Conservation (phyloP, 2,329 filamentous ascomycete species). For the Aspergillus fructus region DNA sequence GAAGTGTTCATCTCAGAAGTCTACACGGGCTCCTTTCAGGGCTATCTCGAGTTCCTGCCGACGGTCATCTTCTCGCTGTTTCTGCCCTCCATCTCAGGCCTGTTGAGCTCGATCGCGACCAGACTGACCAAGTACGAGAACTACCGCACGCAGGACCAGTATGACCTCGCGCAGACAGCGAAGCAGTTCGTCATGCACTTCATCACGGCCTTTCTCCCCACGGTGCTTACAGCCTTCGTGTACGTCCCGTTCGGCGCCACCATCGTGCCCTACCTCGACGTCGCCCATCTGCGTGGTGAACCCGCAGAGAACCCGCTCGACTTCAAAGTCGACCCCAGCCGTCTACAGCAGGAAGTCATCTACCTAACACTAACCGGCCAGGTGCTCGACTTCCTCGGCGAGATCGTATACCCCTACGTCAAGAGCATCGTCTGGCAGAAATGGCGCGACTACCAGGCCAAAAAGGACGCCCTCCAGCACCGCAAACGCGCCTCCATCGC, state of each 20-base stretch:
- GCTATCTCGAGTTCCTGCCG: conserved; percentile 79
- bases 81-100: conserved; percentile 72
- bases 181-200: conserved; percentile 98
- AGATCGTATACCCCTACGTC: conserved; percentile 79
- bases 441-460: conserved; percentile 48
- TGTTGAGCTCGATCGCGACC: conserved; percentile 75
- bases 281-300: conserved; percentile 65
- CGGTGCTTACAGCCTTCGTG: conserved; percentile 90
- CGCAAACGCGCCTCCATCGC: conserved; percentile 31
- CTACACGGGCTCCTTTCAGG: conserved; percentile 85
- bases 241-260: conserved; percentile 88
- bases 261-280: conserved; percentile 80
- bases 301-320: conserved; percentile 47
- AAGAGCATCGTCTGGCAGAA: conserved; percentile 78
- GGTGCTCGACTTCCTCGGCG: conserved; percentile 80
- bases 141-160: conserved; percentile 81
- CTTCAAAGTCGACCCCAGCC: conserved; percentile 78
- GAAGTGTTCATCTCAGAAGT: conserved; percentile 96
- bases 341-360: conserved; percentile 87
- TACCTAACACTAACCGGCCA: conserved; percentile 96
- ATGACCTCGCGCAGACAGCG: conserved; percentile 79
- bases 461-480: conserved; percentile 33
- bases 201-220: conserved; percentile 88
- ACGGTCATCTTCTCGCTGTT: conserved; percentile 81
- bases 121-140: conserved; percentile 82